phyloP scores from a whole-genome alignment of 148 eudicot genomes.

The Vaccinium vitisidaea region DNA sequence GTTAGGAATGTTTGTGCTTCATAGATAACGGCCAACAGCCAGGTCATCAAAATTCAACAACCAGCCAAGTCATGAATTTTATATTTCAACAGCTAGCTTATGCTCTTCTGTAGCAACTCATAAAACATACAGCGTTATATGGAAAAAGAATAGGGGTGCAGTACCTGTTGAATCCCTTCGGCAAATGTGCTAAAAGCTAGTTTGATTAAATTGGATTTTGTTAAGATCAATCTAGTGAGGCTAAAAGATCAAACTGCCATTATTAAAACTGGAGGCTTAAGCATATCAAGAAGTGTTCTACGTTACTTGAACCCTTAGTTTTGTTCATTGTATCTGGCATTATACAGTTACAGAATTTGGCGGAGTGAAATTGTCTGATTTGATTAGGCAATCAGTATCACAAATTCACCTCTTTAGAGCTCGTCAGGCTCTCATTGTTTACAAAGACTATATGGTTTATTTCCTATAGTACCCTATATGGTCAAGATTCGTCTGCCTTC shows the following conservation, averaged over 20 bases:
- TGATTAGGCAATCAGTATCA: not conserved
- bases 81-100: not conserved
- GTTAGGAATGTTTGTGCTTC: too few species aligned
- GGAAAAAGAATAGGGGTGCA: not conserved
- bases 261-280: not conserved
- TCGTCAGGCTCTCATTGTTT: not conserved
- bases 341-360: not conserved
- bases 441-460: too few species aligned
- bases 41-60: too few species aligned
- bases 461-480: not conserved
- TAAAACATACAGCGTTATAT: not conserved
- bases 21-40: too few species aligned
- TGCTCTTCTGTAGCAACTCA: not conserved
- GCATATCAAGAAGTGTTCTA: not conserved
- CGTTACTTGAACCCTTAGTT: not conserved
- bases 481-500: not conserved
- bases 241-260: not conserved
- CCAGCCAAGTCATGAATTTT: too few species aligned
- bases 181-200: not conserved
- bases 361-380: not conserved
- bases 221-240: not conserved
- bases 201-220: not conserved
- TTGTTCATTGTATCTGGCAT: not conserved
- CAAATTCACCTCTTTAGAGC: not conserved
- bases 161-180: not conserved